A percentile compares a stretch with the other conserved stretches of the same genome.
phyloP scores from a whole-genome alignment of 2,329 filamentous ascomycete species.

The Corinectria fuckeliana region DNA sequence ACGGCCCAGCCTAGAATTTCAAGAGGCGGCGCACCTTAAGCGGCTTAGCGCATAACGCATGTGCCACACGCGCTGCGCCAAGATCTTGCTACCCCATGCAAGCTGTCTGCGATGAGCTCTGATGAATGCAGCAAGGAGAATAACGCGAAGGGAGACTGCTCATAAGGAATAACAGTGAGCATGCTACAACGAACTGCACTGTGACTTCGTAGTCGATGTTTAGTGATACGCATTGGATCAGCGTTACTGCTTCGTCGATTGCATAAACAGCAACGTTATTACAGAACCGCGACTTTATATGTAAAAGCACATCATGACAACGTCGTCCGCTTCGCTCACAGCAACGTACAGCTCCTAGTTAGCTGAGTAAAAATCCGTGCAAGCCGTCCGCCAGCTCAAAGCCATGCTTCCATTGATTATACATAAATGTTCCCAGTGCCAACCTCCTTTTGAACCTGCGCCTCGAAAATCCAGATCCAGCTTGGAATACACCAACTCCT shows the following conservation, averaged over 20 bases:
- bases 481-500: conserved; percentile 34
- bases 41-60: conserved; percentile 38
- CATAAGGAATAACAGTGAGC: no score
- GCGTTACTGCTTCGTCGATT: neutral
- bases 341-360: conserved; percentile 20
- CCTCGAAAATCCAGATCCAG: conserved; percentile 39
- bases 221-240: neutral
- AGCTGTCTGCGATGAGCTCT: neutral
- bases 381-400: conserved; percentile 19
- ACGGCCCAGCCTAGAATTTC: conserved; percentile 41
- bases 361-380: conserved; percentile 20
- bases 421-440: conserved; percentile 38
- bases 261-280: conserved; percentile 6
- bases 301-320: conserved; percentile 33
- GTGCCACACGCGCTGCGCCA: conserved; percentile 8
- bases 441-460: conserved; percentile 41
- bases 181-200: no score
- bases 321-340: conserved; percentile 25
- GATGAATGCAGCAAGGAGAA: neutral
- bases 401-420: conserved; percentile 38
- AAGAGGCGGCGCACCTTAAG: conserved; percentile 38
- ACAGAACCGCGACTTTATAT: conserved; percentile 18
- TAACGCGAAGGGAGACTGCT: no score
- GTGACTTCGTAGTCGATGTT: neutral
- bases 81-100: conserved; percentile 2